phyloP scores from a whole-genome alignment of 139 green algal species.

The Micractinium sp. region DNA sequence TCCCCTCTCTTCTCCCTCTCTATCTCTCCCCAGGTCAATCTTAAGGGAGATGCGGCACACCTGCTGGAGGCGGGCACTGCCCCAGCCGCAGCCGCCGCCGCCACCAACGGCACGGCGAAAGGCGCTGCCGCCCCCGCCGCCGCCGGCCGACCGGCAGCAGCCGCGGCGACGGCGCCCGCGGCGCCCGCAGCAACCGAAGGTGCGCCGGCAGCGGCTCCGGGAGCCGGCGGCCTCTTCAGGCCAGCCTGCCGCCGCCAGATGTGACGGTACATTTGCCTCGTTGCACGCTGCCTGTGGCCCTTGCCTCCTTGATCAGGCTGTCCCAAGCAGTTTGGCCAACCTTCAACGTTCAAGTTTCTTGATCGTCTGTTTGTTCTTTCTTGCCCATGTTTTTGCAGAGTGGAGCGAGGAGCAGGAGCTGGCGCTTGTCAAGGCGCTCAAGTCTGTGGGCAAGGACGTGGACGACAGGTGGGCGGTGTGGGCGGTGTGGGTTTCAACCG shows the following conservation, averaged over 20 bases:
- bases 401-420: conserved; percentile 89
- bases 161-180: conserved; percentile 1
- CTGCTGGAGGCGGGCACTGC: conserved; percentile 16
- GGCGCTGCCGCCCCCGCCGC: conserved; percentile 7
- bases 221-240: no score
- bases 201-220: background rate
- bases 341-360: no score
- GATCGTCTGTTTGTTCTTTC: no score
- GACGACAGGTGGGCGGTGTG: conserved; percentile 63
- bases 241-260: no score
- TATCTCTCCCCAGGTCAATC: background rate
- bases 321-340: no score
- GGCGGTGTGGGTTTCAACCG: no score
- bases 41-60: conserved; percentile 15
- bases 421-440: conserved; percentile 91
- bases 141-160: conserved; percentile 2
- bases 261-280: no score
- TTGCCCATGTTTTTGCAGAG: background rate
- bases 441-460: conserved; percentile 85
- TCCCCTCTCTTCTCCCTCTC: background rate
- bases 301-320: no score
- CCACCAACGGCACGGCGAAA: background rate
- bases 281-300: no score
- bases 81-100: conserved; percentile 3
- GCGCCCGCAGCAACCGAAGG: background rate